These are phyloP conservation scores for Penicillium chermesinum DNA, from an alignment of 495 filamentous ascomycete species.

Conservation along the genomic window DNA sequence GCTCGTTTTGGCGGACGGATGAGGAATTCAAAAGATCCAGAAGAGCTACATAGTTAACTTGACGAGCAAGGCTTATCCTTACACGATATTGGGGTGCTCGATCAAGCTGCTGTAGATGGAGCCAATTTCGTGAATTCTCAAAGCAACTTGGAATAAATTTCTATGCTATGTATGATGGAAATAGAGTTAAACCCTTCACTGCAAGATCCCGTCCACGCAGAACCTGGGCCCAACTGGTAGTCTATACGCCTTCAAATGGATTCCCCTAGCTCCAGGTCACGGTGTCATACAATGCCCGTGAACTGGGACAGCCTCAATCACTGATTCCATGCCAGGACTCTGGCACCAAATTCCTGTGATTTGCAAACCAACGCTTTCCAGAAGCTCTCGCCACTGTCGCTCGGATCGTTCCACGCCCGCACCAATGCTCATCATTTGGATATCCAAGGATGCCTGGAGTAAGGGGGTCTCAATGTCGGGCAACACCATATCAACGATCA, in stretches of 20 bases:
- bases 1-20: conserved; percentile 24
- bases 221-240: too few relatives aligned
- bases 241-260: too few relatives aligned
- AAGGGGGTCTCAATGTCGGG: conserved; percentile 29
- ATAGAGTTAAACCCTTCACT: neutral
- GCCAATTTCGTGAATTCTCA: neutral
- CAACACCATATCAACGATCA: conserved; percentile 39
- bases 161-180: neutral
- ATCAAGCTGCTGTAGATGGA: conserved; percentile 11
- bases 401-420: conserved; percentile 38
- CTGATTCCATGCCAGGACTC: conserved; percentile 32
- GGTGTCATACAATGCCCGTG: neutral
- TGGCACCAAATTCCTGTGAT: conserved; percentile 31
- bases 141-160: neutral
- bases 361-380: conserved; percentile 30
- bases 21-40: conserved; percentile 17
- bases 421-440: conserved; percentile 44
- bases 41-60: conserved; percentile 5
- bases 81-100: conserved; percentile 7
- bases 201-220: too few relatives aligned
- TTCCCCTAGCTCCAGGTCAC: too few relatives aligned
- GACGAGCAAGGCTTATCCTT: conserved; percentile 7
- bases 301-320: conserved; percentile 29
- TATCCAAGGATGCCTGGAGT: conserved; percentile 35
- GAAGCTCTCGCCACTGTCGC: conserved; percentile 30